Base-by-base conservation (phyloP, 208 protist species). In the Jaenimonas drosophilae region DNA sequence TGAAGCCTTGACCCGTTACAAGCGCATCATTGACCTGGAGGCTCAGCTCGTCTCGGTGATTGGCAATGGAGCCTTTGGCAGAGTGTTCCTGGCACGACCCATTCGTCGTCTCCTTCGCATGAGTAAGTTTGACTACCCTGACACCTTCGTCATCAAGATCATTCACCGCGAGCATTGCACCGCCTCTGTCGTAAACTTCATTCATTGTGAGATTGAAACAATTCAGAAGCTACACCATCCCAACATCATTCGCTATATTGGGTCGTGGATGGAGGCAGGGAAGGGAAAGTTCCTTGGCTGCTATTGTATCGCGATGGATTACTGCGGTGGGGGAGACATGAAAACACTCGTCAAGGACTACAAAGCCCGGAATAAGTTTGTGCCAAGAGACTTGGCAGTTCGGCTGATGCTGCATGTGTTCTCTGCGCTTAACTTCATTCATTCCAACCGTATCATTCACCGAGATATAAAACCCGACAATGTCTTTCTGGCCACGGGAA, bases 401-500 rank as follows among this genome's bases (percentile, higher is more conserved):
- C 54, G 64, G 32, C 65, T 89, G 21, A 91, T 95, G 67, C 54
- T 70, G 21, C 78, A 94, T 31, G 68, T 93, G 6, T 68, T 88
- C 30, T 79, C 79, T 7, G 90, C 82, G 0, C 64, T 96, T 23
- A 84, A 94, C 59, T 94, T 88, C 67, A 77, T 61, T 42, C 88
- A 96, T 63, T 64, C 79, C 3, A 64, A 81, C 21, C 51, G 61
- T 27, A 51, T 96, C 23, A 83, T 95, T 36, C 90, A 96, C 57
- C 68, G 90, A 16, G 90, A 96, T 47, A 89, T 96, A 37, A 96
- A 95, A 54, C 76, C 90, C 2, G 90, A 75, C 12, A 96, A 95
- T 46, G 56, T 94, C 7, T 88, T 95, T 37, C 53, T 96, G 2
- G 55, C 52, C 2, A 49, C 34, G 11, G 61, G 41, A 0, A 51